A percentile compares a stretch with the other conserved stretches of the same genome.
Evolutionary conservation across 2,329 filamentous ascomycete genomes (phyloP).

Genomic region (Fusarium chaquense): DNA sequence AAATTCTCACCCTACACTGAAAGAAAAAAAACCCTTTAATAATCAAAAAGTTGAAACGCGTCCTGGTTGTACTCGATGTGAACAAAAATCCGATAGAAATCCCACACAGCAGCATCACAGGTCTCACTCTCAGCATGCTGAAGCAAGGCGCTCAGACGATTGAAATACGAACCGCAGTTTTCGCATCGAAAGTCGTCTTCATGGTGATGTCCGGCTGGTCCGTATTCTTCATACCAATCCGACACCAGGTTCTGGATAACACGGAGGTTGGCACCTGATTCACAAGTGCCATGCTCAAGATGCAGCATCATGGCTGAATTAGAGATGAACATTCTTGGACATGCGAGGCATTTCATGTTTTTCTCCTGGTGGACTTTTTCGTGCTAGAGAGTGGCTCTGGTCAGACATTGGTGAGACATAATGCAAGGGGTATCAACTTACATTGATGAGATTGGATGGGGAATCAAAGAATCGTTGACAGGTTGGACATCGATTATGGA

Average conservation of each 20-base stretch:
- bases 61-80: slow-evolving; percentile 1
- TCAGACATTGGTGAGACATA: neutral
- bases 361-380: slow-evolving; percentile 23
- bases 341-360: slow-evolving; percentile 34
- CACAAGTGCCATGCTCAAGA: slow-evolving; percentile 41
- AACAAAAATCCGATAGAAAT: neutral
- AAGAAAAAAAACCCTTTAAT: neutral
- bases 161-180: slow-evolving; percentile 23
- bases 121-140: slow-evolving; percentile 45
- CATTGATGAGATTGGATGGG: slow-evolving; percentile 28
- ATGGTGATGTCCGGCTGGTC: slow-evolving; percentile 5
- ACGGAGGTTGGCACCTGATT: slow-evolving; percentile 13
- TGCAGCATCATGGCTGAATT: slow-evolving; percentile 46
- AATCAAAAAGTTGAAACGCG: neutral
- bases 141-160: slow-evolving; percentile 36
- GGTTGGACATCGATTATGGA: slow-evolving; percentile 32
- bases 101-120: slow-evolving; percentile 21
- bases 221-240: slow-evolving; percentile 30
- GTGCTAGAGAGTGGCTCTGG: slow-evolving; percentile 19
- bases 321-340: slow-evolving; percentile 24
- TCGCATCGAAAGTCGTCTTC: slow-evolving; percentile 35
- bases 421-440: neutral
- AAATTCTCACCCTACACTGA: no score
- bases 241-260: slow-evolving; percentile 19
- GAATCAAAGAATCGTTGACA: slow-evolving; percentile 22